phyloP scores from a whole-genome alignment of 495 filamentous ascomycete genomes.

The Astrothelium macrocarpum region DNA sequence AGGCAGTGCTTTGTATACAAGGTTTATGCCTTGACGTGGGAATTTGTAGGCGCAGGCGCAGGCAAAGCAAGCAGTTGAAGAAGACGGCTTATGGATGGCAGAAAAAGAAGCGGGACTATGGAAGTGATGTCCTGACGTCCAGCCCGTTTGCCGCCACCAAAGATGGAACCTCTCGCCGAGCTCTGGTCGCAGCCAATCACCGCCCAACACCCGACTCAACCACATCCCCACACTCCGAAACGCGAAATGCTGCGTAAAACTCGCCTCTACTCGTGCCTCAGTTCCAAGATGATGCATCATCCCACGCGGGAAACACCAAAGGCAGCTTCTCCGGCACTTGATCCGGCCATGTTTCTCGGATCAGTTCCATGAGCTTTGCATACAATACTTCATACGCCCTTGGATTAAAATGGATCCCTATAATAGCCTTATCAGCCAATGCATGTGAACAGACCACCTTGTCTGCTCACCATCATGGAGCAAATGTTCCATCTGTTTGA shows the following conservation, averaged over 20 bases:
- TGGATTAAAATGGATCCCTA: constrained; percentile 55
- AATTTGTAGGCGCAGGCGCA: no score
- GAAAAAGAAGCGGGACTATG: neutral
- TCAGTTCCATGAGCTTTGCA: constrained; percentile 43
- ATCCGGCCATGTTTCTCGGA: constrained; percentile 49
- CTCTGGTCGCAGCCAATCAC: neutral
- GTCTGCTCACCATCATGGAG: neutral
- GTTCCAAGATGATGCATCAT: constrained; percentile 21
- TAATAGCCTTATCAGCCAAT: neutral
- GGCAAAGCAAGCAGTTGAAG: no score
- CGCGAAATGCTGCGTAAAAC: neutral
- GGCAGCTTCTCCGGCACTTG: constrained; percentile 44
- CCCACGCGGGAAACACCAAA: constrained; percentile 47
- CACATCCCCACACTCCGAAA: neutral
- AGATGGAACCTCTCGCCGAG: neutral
- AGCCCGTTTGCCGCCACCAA: neutral
- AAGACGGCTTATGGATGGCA: no score
- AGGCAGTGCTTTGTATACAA: neutral
- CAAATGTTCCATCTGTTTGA: constrained; percentile 9
- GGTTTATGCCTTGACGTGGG: neutral
- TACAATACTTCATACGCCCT: constrained; percentile 51
- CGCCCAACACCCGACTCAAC: neutral
- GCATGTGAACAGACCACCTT: neutral
- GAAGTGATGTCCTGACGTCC: neutral
- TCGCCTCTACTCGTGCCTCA: neutral